Conservation (phyloP, 2,329 filamentous ascomycete genomes). For the Pyricularia grisea region DNA sequence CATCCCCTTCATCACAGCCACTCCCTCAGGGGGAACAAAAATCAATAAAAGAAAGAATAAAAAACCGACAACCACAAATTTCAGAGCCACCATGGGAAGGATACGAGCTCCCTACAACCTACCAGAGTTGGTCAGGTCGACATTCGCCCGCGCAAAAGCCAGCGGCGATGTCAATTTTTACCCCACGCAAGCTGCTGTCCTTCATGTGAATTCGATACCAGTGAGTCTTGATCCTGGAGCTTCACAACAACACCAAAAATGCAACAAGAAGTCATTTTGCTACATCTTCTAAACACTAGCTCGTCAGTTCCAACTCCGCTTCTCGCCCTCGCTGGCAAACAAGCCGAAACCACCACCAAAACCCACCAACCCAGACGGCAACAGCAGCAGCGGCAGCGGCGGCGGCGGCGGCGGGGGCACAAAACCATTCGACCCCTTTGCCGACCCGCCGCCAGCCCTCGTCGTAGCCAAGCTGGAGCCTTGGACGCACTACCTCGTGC, state of each 20-base stretch:
- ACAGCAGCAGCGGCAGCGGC: too few relatives aligned
- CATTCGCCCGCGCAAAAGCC: constrained; percentile 37
- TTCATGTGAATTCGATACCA: constrained; percentile 31
- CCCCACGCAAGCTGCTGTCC: constrained; percentile 40
- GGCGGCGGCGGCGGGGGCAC: background rate
- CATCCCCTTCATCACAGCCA: background rate
- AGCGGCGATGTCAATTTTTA: constrained; percentile 43
- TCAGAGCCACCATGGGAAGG: constrained; percentile 15
- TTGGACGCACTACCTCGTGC: constrained; percentile 50
- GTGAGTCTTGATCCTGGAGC: constrained; percentile 20
- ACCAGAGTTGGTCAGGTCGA: constrained; percentile 37
- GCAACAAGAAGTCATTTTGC: background rate
- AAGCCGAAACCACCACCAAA: constrained; percentile 47
- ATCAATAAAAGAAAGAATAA: background rate
- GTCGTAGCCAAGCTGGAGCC: constrained; percentile 35
- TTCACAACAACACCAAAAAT: background rate
- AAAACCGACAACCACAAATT: background rate
- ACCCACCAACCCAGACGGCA: constrained; percentile 18
- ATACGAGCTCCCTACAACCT: constrained; percentile 35
- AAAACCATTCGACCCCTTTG: constrained; percentile 52
- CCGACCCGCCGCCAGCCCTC: constrained; percentile 44
- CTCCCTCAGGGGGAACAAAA: too few relatives aligned
- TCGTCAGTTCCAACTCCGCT: constrained; percentile 62
- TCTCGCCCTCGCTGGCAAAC: constrained; percentile 57
- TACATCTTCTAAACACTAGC: background rate